Evolutionary conservation across 768 basidiomycete genomes (phyloP), one percentile per base, ranked within the genome.

Genomic region (Kwoniella bestiolae): DNA sequence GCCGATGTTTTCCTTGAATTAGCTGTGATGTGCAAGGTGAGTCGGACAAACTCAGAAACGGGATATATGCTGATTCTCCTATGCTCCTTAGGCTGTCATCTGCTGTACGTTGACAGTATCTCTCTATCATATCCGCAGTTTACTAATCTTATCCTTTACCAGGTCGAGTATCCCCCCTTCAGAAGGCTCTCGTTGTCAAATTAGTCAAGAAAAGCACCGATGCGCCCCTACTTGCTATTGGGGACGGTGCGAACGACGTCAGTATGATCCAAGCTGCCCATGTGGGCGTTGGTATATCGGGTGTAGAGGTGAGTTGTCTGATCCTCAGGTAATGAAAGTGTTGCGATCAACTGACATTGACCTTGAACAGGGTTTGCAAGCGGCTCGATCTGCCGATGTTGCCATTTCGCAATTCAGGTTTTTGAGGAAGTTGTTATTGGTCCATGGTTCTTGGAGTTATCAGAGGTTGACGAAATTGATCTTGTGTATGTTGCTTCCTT

Each of bases 221-320:
- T 63, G 86, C 93, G 6, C 92, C 96, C 59, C 84, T 96, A n/a
- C 86, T 98, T 8, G 95, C 95, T 3, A 97, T 98, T 56, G 95
- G 95, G 23, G 95, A 98, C 70, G 95, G 95, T 55, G 95, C 95
- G 1, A 98, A 97, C 80, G 95, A 98, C 80, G 95, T 98, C 72
- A 92, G 92, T 78, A 98, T 98, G 95, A 98, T 98, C 65, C 95
- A 98, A 79, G 95, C 95, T 35, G 95, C 95, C 0, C 95, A 98
- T 77, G 91, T 98, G 50, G 95, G 95, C 31, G 90, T 98, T 60
- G 95, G 95, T 73, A 98, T 98, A 52, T 97, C 94, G 49, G 95
- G 95, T 58, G 91, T 97, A 25, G 95, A 99, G 86, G 92, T 91
- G 71, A 14, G 84, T 74, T 25, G 29, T 1, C 11, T 49, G 4